phyloP scores from a whole-genome alignment of 139 green algal species.

The Trebouxia sp. region DNA sequence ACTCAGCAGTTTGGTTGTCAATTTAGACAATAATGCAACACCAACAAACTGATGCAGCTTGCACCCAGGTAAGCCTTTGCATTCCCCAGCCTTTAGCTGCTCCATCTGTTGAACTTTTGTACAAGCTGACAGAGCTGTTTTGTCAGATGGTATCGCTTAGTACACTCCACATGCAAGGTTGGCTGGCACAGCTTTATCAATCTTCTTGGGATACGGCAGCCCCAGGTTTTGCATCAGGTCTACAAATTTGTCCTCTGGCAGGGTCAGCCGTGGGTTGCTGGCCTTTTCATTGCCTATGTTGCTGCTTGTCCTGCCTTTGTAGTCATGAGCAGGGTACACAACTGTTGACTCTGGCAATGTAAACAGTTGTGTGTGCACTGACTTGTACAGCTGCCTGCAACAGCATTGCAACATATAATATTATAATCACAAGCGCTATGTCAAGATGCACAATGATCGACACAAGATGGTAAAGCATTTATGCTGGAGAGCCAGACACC shows the following conservation, averaged over 20 bases:
- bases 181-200: constrained; percentile 61
- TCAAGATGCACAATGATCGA: too few relatives aligned
- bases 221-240: constrained; percentile 60
- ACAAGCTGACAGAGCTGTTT: too few relatives aligned
- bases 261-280: constrained; percentile 66
- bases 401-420: background rate
- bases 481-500: too few relatives aligned
- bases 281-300: constrained; percentile 64
- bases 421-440: too few relatives aligned
- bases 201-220: constrained; percentile 72
- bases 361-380: constrained; percentile 52
- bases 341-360: constrained; percentile 47
- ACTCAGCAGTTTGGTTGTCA: too few relatives aligned
- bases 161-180: constrained; percentile 61
- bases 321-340: constrained; percentile 69
- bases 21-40: too few relatives aligned
- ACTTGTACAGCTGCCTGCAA: constrained; percentile 37
- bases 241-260: constrained; percentile 65
- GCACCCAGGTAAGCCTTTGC: too few relatives aligned
- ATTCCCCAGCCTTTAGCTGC: too few relatives aligned
- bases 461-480: too few relatives aligned
- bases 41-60: too few relatives aligned
- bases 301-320: constrained; percentile 53
- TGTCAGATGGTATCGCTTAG: too few relatives aligned
- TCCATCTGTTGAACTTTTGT: too few relatives aligned